These are phyloP conservation scores for Populus tomentosa DNA, from an alignment of 441 rosid genomes.

Conservation along the genomic window DNA sequence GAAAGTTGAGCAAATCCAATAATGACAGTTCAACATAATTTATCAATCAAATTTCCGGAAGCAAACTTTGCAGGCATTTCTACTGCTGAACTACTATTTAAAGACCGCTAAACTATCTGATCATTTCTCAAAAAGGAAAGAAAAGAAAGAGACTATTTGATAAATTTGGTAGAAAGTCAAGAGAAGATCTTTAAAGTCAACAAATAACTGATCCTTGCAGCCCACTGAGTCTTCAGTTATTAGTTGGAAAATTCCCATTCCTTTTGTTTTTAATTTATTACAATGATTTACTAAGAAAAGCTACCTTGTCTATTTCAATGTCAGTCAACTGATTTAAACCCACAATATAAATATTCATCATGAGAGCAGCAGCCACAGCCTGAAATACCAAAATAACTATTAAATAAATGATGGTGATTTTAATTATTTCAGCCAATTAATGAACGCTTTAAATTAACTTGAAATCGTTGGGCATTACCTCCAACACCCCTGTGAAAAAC, in stretches of 20 bases:
- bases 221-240: neutral
- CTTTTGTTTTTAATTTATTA: neutral
- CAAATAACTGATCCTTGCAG: neutral
- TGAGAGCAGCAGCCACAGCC: conserved; percentile 91
- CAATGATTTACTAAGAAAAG: conserved; percentile 1
- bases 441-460: conserved; percentile 3
- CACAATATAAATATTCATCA: conserved; percentile 95
- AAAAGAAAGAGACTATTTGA: neutral
- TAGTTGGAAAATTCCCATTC: neutral
- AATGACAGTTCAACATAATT: neutral
- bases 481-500: conserved; percentile 67
- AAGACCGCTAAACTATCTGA: neutral
- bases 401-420: neutral
- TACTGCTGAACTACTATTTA: neutral
- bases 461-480: conserved; percentile 38
- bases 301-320: conserved; percentile 85
- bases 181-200: neutral
- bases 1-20: conserved; percentile 1
- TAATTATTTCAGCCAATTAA: neutral
- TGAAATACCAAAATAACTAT: conserved; percentile 27
- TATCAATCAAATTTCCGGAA: neutral
- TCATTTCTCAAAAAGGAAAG: neutral
- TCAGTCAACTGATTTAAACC: conserved; percentile 44
- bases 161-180: neutral
- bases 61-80: neutral